Base-by-base conservation (phyloP, 2,329 filamentous ascomycete genomes). In the Sphaceloma murrayae region DNA sequence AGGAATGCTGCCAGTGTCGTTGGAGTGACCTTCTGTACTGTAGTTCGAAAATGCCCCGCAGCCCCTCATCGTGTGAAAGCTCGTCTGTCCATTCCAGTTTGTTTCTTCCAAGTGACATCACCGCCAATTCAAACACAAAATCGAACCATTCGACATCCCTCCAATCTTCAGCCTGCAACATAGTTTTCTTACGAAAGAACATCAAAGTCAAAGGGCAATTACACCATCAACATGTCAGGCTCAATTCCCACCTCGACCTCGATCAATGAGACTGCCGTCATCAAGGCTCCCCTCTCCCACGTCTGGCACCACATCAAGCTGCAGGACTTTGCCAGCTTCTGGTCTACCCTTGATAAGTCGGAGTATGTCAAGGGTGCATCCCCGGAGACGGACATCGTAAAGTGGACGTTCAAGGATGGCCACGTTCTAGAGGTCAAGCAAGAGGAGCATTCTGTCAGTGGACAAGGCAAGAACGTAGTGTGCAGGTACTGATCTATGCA, bases 241-340 rank as follows among this genome's bases (percentile, higher is more conserved):
- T 30, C 51, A 21, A 81, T 82, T 58, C 78, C 78, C 49, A 82
- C 78, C 31, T 76, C 76, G 48, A 80, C 77, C 55, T 78, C 74
- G 18, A 76, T 82, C 56, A 66, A 70, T 54, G 78, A 82, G 66
- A 77, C 73, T 46, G 71, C 75, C 57, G 77, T 85, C 62, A 82
- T 85, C 64, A 70, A 75, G 32, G 49, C 78, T 27, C 74, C 75
- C 24, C 72, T 83, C 59, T 71, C 72, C 56, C 62, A 74, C 53
- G 79, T 83, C 60, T 85, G 80, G 80, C 80, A 84, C 67, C 69
- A 77, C 56, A 79, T 84, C 74, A 84, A 84, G 71, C 75, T 84
- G 29, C 73, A 77, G 61, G 70, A 78, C 60, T 83, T 85, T 63
- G 62, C 65, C 66, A 70, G 74, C 56, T 85, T 81, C 68, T 83